Conservation (phyloP, 495 filamentous ascomycete genomes). For the Penicillium crystallinum region DNA sequence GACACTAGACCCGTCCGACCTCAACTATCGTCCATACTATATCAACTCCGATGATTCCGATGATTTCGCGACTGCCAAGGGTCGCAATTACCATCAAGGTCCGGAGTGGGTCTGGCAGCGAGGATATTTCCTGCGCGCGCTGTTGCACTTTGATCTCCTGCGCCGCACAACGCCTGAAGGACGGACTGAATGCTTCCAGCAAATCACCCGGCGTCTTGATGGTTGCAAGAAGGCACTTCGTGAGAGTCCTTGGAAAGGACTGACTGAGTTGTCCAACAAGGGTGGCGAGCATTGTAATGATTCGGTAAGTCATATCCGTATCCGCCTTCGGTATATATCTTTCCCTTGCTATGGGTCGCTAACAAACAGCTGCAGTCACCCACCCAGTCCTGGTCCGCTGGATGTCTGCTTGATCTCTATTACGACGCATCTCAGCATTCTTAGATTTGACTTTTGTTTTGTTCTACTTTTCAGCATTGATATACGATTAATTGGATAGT, state of each 20-base stretch:
- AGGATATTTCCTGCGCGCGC: conserved; percentile 86
- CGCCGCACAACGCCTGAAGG: conserved; percentile 57
- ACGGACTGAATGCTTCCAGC: conserved; percentile 83
- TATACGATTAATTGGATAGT: background rate
- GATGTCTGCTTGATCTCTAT: conserved; percentile 90
- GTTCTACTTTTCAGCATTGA: conserved; percentile 1
- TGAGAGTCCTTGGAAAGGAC: conserved; percentile 78
- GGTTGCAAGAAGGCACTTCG: conserved; percentile 77
- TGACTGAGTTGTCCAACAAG: conserved; percentile 92
- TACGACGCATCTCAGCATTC: conserved; percentile 64
- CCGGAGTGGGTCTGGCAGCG: conserved; percentile 99
- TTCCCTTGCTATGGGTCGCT: conserved; percentile 3
- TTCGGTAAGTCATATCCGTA: conserved; percentile 59
- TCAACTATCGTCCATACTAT: conserved; percentile 92
- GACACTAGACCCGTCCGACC: conserved; percentile 85
- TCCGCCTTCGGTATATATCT: background rate
- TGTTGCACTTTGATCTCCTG: conserved; percentile 84
- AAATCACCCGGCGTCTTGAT: conserved; percentile 75
- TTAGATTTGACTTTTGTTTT: conserved; percentile 8
- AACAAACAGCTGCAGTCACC: conserved; percentile 54
- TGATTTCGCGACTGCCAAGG: conserved; percentile 86
- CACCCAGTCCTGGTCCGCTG: conserved; percentile 92
- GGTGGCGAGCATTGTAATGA: conserved; percentile 76
- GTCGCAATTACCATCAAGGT: conserved; percentile 95
- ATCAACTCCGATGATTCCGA: conserved; percentile 87